Percentiles rank a stretch among this genome's conserved stretches.
phyloP scores from a whole-genome alignment of 1,284 basidiomycete species.

The Meira miltonrushii region DNA sequence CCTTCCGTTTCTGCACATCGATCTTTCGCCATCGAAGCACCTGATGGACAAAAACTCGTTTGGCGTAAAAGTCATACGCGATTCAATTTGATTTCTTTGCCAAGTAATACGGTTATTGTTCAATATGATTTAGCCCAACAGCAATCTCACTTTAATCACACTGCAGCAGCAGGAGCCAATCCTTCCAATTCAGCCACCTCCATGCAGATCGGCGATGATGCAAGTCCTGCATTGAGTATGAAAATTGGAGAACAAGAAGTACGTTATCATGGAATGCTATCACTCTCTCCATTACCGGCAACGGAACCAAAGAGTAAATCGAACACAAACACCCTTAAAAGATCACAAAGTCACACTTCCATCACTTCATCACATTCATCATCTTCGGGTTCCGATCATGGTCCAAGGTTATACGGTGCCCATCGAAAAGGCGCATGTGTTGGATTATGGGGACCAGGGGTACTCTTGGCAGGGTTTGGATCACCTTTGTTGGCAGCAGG shows the following conservation, averaged over 20 bases:
- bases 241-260: neutral
- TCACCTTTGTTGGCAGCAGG: neutral
- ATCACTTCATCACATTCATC: constrained; percentile 1
- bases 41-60: neutral
- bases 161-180: neutral
- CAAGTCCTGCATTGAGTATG: neutral
- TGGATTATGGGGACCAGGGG: neutral
- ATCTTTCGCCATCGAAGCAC: neutral
- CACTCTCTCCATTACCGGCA: neutral
- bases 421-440: neutral
- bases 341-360: neutral
- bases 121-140: neutral
- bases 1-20: neutral
- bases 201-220: too few species aligned
- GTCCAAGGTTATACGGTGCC: neutral
- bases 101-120: neutral
- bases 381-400: neutral
- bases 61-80: neutral
- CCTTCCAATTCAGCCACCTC: too few species aligned
- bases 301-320: neutral
- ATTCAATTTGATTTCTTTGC: neutral
- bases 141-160: neutral
- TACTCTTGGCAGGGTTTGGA: neutral
- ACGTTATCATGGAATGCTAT: neutral
- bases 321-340: neutral